Evolutionary conservation across 345 rosid genomes (phyloP), one percentile per base, ranked within the genome.

Genomic region (Lumnitzera littorea): DNA sequence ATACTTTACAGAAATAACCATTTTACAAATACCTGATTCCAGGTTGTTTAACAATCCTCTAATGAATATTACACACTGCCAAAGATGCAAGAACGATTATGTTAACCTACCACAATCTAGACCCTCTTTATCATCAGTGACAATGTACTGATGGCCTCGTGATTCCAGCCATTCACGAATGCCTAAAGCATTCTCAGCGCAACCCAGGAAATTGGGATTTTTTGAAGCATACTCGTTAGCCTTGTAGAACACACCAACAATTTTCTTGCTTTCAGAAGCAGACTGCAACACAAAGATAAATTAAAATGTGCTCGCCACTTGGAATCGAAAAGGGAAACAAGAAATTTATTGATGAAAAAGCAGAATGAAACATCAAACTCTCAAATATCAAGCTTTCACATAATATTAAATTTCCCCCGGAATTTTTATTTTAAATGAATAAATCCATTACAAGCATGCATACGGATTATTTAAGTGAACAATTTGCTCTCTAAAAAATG

Each of bases 191-290:
- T 82, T 67, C 76, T 92, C 98, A 23, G 75, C 86, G 24, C 88
- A 83, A 31, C 96, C 94, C 48, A 89, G 68, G 66, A 92, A 87
- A 62, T 89, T 84, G 15, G 96, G 96, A 60, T 89, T 87, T 80
- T 56, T 71, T 13, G 79, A 15, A 60, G 86, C 91, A 56, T 85
- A 87, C 67, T 89, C 91, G 31, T 87, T 77, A 63, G 83, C 98
- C 80, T 92, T 92, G 85, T 92, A 92, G 76, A 92, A 92, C 56
- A 92, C 98, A 3, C 98, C 98, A 53, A 89, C 96, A 36, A 92
- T 89, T 82, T 92, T 92, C 69, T 87, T 87, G 81, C 85, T 82
- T 47, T 79, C 91, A 7, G 89, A 57, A 65, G 94, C 78, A 62
- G 89, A 85, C 96, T 87, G 81, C 65, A 41, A 24, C 20, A 36